Conservation (phyloP, 2,329 filamentous ascomycete genomes). For the Ilyonectria destructans region DNA sequence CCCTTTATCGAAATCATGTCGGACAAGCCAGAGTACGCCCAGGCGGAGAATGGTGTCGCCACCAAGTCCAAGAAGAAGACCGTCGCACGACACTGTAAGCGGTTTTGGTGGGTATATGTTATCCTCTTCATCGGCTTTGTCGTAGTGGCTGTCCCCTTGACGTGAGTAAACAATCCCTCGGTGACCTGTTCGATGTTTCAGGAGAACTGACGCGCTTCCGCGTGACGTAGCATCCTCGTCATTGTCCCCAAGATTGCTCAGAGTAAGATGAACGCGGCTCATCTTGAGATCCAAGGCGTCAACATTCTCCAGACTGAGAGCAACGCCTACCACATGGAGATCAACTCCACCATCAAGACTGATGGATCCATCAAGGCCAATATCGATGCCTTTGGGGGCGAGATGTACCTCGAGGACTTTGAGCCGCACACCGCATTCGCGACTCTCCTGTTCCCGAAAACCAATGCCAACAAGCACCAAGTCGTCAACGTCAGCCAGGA, state of each 20-base stretch:
- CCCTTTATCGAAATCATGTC: constrained; percentile 51
- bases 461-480: constrained; percentile 64
- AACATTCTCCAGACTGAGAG: constrained; percentile 63
- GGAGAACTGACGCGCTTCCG: constrained; percentile 27
- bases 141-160: constrained; percentile 70
- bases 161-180: constrained; percentile 65
- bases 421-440: constrained; percentile 66
- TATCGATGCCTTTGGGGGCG: constrained; percentile 66
- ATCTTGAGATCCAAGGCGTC: constrained; percentile 68
- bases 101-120: constrained; percentile 76
- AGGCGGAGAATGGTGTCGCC: constrained; percentile 54
- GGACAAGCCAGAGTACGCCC: constrained; percentile 56
- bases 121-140: constrained; percentile 66
- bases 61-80: constrained; percentile 56
- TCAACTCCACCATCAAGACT: constrained; percentile 71
- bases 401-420: constrained; percentile 70
- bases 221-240: constrained; percentile 66
- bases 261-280: constrained; percentile 68
- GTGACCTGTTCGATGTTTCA: not conserved
- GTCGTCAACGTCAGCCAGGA: constrained; percentile 68
- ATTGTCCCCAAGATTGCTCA: constrained; percentile 72
- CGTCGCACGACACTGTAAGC: constrained; percentile 65
- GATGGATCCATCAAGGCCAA: constrained; percentile 68
- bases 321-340: constrained; percentile 65
- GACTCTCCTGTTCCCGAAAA: constrained; percentile 67